Evolutionary conservation across 495 filamentous ascomycete species (phyloP), one percentile per base, ranked within the genome.

Genomic region (Penicillium cosmopolitanum): DNA sequence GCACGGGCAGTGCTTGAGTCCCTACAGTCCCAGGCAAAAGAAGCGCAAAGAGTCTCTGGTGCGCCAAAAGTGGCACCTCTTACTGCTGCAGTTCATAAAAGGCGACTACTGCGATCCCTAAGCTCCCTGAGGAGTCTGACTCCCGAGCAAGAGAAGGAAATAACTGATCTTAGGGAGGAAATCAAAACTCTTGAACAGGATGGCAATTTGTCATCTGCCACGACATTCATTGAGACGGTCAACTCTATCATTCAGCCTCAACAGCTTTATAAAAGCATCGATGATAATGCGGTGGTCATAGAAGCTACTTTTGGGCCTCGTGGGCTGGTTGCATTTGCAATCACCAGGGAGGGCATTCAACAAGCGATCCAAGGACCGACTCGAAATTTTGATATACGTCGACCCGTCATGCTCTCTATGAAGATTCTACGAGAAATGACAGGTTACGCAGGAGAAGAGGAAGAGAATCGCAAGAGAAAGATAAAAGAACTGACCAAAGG

Each of bases 1-100:
- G 68, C 68, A 33, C 58, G 62, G 4, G 56, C 68, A 3, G 62
- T 70, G 0, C 61, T 70, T 5, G 68, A 68, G 9, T 64, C 65
- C 42, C 47, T 68, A 21, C 47, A 57, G 23, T 35, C 58, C 13
- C 61, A 66, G 43, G 46, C 66, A 16, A 46, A 56, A 16, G 42
- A 51, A 43, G 51, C 19, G 2, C 43, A 18, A 43, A 50, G 19
- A 12, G 34, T 50, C 10, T 11, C 47, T 8, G 38, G 13, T 0
- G 52, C 18, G 19, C 42, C 47, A 3, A 46, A 64, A n/a, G 50
- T 50, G 5, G 51, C 46, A 4, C 19, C 51, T n/a, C 35, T 70
- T 1, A 66, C 63, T 0, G 66, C 66, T 7, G 62, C 60, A 9
- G 58, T 71, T 5, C 60, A 71, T 31, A 68, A 68, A 55, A 50